Percentiles rank a stretch among this genome's conserved stretches.
Conservation (phyloP, 2,329 filamentous ascomycete species). For the Sarocladium oryzae region DNA sequence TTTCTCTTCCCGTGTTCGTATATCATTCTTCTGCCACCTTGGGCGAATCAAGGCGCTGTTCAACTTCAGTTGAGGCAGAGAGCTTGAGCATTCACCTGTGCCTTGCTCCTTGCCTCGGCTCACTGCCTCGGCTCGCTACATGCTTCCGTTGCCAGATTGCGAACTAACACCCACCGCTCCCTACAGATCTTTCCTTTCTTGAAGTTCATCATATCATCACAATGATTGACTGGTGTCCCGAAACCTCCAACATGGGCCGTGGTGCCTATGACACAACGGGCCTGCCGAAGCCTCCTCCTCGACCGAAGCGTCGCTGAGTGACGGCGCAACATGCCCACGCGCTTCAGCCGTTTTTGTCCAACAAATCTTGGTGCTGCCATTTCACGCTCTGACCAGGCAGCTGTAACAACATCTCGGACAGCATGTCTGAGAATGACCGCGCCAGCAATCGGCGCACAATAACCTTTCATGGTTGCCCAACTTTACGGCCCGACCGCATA, state of each 20-base stretch:
- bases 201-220: constrained; percentile 16
- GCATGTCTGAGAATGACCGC: not conserved
- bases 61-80: too few relatives aligned
- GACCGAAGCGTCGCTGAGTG: constrained; percentile 32
- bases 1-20: constrained; percentile 13
- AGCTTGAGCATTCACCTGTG: too few relatives aligned
- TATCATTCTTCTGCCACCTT: not conserved
- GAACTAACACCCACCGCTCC: not conserved
- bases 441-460: not conserved
- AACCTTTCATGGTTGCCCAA: not conserved
- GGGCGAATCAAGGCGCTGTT: not conserved
- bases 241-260: constrained; percentile 39
- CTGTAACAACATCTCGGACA: not conserved
- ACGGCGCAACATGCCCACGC: not conserved
- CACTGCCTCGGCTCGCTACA: too few relatives aligned
- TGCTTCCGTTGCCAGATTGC: not conserved
- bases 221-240: constrained; percentile 26
- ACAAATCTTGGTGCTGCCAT: too few relatives aligned
- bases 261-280: constrained; percentile 48
- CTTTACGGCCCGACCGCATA: not conserved
- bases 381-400: too few relatives aligned
- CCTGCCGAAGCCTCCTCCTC: constrained; percentile 39
- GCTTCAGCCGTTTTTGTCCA: too few relatives aligned
- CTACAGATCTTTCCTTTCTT: constrained; percentile 4
- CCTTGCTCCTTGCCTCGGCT: too few relatives aligned